Conservation (phyloP, 192 early-diverging fungal genomes). For the Rhizophagus prolifer region DNA sequence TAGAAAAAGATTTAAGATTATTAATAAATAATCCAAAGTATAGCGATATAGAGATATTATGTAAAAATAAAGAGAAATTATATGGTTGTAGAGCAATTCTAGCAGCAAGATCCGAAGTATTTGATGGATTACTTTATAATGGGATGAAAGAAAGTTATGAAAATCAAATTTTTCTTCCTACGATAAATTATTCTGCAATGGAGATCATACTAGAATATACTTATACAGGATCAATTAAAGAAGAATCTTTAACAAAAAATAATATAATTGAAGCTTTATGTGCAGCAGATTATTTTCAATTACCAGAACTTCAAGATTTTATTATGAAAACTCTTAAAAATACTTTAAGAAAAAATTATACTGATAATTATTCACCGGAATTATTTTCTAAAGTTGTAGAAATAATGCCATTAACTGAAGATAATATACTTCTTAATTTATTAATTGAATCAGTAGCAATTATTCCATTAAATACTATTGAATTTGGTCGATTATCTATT, state of each 20-base stretch:
- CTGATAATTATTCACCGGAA: not conserved
- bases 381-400: not conserved
- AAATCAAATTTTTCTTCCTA: not conserved
- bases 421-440: not conserved
- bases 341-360: not conserved
- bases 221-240: not conserved
- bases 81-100: not conserved
- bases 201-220: not conserved
- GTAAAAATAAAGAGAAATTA: not conserved
- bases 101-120: slow-evolving; percentile 3
- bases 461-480: not conserved
- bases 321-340: not conserved
- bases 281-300: slow-evolving; percentile 21
- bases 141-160: slow-evolving; percentile 18
- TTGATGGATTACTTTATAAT: slow-evolving; percentile 17
- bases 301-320: not conserved
- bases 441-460: not conserved
- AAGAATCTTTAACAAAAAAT: not conserved
- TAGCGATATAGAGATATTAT: not conserved
- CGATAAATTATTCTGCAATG: not conserved
- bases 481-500: not conserved
- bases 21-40: slow-evolving; percentile 10
- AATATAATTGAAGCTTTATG: not conserved
- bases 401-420: not conserved
- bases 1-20: not conserved